Conservation (phyloP, 2,329 filamentous ascomycete species). For the Sporothrix mexicana region DNA sequence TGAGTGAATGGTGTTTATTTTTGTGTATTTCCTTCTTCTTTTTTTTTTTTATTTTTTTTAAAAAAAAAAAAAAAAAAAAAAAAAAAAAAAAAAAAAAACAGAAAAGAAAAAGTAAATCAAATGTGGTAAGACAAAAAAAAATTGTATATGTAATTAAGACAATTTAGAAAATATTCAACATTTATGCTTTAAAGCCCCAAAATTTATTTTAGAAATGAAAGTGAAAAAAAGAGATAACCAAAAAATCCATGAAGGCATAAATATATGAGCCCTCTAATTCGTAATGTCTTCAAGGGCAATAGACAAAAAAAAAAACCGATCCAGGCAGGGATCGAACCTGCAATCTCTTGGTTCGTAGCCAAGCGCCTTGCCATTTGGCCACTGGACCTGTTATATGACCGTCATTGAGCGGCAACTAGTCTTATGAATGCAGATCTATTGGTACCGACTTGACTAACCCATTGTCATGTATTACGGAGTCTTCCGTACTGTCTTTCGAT, state of each 20-base stretch:
- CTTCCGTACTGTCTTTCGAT: not conserved
- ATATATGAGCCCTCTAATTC: no score
- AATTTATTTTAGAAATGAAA: not conserved
- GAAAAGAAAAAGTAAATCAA: not conserved
- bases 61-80: not conserved
- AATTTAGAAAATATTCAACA: no score
- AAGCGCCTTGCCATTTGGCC: conserved; percentile 47
- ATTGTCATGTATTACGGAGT: no score
- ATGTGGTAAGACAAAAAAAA: no score
- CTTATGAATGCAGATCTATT: not conserved
- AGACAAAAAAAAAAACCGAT: conserved; percentile 31
- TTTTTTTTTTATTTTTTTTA: no score
- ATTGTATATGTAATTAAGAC: no score
- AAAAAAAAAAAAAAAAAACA: not conserved
- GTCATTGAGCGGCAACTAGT: no score
- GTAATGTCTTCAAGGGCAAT: not conserved
- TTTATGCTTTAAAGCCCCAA: no score
- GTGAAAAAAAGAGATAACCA: not conserved
- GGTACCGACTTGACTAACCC: not conserved
- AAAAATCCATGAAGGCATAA: not conserved
- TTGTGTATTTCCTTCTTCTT: no score
- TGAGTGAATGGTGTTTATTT: no score
- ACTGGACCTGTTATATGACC: conserved; percentile 37
- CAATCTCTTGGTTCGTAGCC: conserved; percentile 49
- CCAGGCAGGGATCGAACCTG: conserved; percentile 48